Evolutionary conservation across 176 grass and related monocot genomes (phyloP), one percentile per base, ranked within the genome.

Genomic region (Aegilops sharonensis): DNA sequence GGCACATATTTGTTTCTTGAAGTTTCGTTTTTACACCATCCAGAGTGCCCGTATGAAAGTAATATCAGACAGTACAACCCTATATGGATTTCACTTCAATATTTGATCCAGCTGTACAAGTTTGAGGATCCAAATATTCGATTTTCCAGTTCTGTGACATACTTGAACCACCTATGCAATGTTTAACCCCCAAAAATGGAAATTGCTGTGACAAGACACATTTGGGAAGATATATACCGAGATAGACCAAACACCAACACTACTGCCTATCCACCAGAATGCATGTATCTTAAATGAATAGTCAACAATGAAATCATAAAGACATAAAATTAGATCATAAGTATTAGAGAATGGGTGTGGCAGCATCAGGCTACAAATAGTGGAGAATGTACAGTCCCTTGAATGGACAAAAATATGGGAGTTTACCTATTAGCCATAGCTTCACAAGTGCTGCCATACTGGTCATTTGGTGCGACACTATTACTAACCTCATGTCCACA

Each of bases 401-500:
- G 78, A 64, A 47, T 47, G 23, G 30, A 30, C 14, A 80, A 81
- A 65, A 31, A 30, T 63, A 73, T 64, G 21, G 70, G 24, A n/a
- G 42, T n/a, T 24, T 79, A 89, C 87, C 81, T 89, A 80, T 89
- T 85, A 24, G 50, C 42, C 75, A 84, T 70, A 80, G 56, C 66
- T 71, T 89, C 87, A 57, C 11, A 12, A 89, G 66, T 36, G 31
- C 65, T 84, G 37, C 67, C 56, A 66, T 56, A 13, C 2, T 85
- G 81, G 5, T 73, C 30, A 66, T 56, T 57, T 84, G 4, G 30
- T 89, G 56, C 35, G n/a, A 10, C 42, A 74, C 11, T 63, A 85
- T 85, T 80, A 34, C 54, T 75, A 73, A 61, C 39, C 40, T 84
- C 75, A 21, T 23, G 37, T 75, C 71, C 40, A 84, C 17, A 23